Evolutionary conservation across 352 stramenopile species (phyloP), one percentile per base, ranked within the genome.

Genomic region (Salisapilia sapeloensis): DNA sequence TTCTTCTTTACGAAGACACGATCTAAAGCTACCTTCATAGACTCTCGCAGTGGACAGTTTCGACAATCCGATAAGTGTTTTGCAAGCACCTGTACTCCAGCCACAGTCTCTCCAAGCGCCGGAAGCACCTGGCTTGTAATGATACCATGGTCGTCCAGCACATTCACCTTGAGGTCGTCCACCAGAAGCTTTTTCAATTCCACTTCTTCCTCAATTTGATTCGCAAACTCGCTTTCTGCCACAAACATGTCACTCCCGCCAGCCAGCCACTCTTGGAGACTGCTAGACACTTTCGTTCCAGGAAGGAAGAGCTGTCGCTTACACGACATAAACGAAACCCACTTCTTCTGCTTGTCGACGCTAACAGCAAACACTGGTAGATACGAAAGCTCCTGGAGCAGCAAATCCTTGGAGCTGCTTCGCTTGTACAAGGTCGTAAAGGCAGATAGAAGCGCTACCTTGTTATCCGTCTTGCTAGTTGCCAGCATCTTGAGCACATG

Each of bases 341-440:
- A 85, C 24, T 19, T 50, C 17, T 18, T 44, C 12, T 9, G 35
- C 6, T 12, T 38, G 2, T 12, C 34, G 25, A 29, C n/a, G 62
- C 45, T 14, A 85, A 30, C 1, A 60, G 67, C 27, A 87, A 83
- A 25, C 67, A 87, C 48, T 60, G 60, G 39, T 84, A 61, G n/a
- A 76, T 41, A 11, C 66, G 54, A 19, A n/a, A 87, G 42, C 42
- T 86, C 71, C 29, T 83, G 54, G 3, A 65, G 36, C 12, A 77
- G 26, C 18, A 83, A 43, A 1, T 33, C 27, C 1, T 48, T 44
- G 31, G 75, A 56, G 6, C 58, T 56, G 33, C 80, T 61, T 20
- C 55, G 56, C 24, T 59, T 60, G 53, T 54, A 72, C 17, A 86
- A 19, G 26, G 66, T 77, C n/a, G 45, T 45, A 9, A 87, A 42